Evolutionary conservation across 306 rosid species (phyloP).

Genomic region (Citrullus amarus): DNA sequence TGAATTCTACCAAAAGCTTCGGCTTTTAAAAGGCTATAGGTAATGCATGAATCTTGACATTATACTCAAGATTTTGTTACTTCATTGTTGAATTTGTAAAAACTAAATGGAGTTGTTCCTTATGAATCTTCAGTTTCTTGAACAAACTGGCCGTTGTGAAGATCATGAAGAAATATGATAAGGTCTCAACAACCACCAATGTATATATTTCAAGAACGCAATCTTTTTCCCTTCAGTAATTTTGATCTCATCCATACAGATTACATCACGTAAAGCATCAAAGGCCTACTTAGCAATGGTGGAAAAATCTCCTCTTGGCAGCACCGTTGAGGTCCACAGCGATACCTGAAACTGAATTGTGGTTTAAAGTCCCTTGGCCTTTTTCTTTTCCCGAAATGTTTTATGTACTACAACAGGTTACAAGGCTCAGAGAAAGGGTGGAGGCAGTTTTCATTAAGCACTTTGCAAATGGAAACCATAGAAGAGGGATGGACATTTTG

Average conservation of each 20-base stretch:
- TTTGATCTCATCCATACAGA: constrained; percentile 17
- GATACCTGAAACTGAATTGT: background rate
- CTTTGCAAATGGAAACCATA: constrained; percentile 34
- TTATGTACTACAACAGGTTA: constrained; percentile 26
- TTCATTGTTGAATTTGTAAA: background rate
- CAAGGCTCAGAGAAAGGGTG: constrained; percentile 47
- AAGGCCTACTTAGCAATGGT: constrained; percentile 54
- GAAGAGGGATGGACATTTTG: constrained; percentile 33
- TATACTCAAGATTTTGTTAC: background rate
- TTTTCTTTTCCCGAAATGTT: background rate
- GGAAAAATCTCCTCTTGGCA: constrained; percentile 47
- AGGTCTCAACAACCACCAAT: constrained; percentile 28
- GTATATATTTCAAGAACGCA: background rate
- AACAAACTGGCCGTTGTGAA: constrained; percentile 56
- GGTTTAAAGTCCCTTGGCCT: background rate
- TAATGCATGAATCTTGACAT: constrained; percentile 10
- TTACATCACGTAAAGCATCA: constrained; percentile 44
- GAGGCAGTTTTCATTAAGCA: constrained; percentile 48
- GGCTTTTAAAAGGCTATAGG: constrained; percentile 49
- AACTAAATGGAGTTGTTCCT: constrained; percentile 1
- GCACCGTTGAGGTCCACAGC: constrained; percentile 33
- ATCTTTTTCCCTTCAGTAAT: background rate
- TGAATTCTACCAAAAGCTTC: constrained; percentile 54
- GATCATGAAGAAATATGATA: constrained; percentile 83
- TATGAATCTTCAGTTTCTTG: constrained; percentile 37